Evolutionary conservation across 2,329 filamentous ascomycete genomes (phyloP).

Genomic region (Cladophialophora psammophila): DNA sequence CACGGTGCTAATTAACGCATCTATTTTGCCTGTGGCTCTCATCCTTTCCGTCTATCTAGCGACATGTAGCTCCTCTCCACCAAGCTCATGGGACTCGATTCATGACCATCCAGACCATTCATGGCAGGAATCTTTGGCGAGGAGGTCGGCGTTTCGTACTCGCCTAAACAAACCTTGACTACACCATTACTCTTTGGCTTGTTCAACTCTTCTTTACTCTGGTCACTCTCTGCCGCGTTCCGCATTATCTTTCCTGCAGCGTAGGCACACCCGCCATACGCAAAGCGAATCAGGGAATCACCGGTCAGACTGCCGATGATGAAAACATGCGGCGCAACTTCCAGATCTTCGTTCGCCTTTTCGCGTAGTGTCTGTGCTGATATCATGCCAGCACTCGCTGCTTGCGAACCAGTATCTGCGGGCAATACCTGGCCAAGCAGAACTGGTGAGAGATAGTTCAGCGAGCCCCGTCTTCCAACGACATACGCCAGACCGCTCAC

Average conservation of each 20-base stretch:
- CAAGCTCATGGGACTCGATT: conserved; percentile 30
- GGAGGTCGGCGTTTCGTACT: conserved; percentile 29
- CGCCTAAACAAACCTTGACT: conserved; percentile 18
- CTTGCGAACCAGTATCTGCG: conserved; percentile 13
- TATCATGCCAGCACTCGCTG: conserved; percentile 47
- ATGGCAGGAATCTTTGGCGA: conserved; percentile 36
- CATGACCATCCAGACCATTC: conserved; percentile 38
- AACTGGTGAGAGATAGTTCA: conserved; percentile 58
- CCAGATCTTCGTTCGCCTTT: conserved; percentile 60
- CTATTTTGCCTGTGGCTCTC: not conserved
- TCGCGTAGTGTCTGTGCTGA: conserved; percentile 62
- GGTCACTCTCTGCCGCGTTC: not conserved
- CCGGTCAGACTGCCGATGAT: conserved; percentile 67
- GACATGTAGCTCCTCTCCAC: conserved; percentile 12
- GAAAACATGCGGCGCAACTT: conserved; percentile 62
- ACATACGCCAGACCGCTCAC: conserved; percentile 63
- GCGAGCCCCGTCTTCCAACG: conserved; percentile 62
- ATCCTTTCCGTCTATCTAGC: conserved; percentile 30
- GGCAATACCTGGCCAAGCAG: conserved; percentile 56
- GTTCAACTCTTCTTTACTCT: not conserved
- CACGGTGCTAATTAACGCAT: not conserved
- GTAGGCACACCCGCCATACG: conserved; percentile 65
- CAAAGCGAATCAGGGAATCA: conserved; percentile 66
- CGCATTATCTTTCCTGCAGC: conserved; percentile 61
- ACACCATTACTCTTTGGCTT: conserved; percentile 8